phyloP scores from a whole-genome alignment of 768 basidiomycete genomes.

The Boletus subcaerulescens region DNA sequence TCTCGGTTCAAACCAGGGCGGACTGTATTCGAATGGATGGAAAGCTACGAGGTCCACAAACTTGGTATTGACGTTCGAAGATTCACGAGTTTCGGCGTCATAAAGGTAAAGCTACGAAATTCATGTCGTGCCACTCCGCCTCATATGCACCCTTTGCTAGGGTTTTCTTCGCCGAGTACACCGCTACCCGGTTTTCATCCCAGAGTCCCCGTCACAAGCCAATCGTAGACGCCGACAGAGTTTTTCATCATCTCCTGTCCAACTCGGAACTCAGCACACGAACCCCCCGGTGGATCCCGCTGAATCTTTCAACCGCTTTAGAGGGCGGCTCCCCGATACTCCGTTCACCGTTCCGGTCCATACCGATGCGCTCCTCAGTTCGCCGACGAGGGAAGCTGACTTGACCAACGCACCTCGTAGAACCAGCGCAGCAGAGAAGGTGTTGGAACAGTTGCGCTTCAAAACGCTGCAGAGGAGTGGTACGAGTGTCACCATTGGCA shows the following conservation, averaged over 20 bases:
- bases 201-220: constrained; percentile 29
- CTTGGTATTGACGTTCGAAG: constrained; percentile 86
- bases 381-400: constrained; percentile 36
- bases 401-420: constrained; percentile 38
- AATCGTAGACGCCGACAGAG: constrained; percentile 31
- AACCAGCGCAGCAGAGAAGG: constrained; percentile 65
- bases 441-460: constrained; percentile 61
- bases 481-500: constrained; percentile 9
- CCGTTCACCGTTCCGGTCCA: constrained; percentile 16
- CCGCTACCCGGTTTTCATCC: constrained; percentile 81
- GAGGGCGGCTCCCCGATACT: constrained; percentile 24
- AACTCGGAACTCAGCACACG: constrained; percentile 9
- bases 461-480: constrained; percentile 52
- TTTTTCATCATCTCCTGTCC: constrained; percentile 22
- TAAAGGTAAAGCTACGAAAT: constrained; percentile 59
- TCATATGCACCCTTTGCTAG: constrained; percentile 31
- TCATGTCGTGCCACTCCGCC: not conserved
- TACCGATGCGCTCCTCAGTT: constrained; percentile 20
- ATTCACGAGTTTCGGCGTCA: constrained; percentile 96
- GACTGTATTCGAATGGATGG: constrained; percentile 87
- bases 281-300: constrained; percentile 4
- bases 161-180: constrained; percentile 92
- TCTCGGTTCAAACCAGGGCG: constrained; percentile 81
- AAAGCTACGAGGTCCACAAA: constrained; percentile 62
- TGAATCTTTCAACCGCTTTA: constrained; percentile 15